phyloP scores from a whole-genome alignment of 1,139 yeast species.

The Arxiozyma heterogenica region DNA sequence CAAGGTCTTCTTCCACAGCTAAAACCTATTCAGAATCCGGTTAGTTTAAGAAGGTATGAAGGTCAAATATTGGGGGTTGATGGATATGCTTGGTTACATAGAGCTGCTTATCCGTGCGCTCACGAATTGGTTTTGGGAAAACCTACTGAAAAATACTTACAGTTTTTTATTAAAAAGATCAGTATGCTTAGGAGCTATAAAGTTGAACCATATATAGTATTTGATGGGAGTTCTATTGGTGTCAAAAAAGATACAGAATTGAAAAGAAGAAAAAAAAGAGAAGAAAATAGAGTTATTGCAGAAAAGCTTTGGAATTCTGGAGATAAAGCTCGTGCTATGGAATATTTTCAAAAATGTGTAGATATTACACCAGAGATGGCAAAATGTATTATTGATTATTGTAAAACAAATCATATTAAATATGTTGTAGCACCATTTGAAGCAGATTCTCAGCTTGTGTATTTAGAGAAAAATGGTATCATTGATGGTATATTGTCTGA shows the following conservation, averaged over 20 bases:
- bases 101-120: constrained; percentile 76
- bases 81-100: constrained; percentile 94
- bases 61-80: constrained; percentile 86
- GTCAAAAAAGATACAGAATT: constrained; percentile 68
- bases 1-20: constrained; percentile 67
- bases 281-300: constrained; percentile 51
- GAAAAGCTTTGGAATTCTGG: constrained; percentile 43
- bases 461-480: constrained; percentile 61
- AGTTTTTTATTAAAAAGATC: constrained; percentile 51
- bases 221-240: constrained; percentile 85
- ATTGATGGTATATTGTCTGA: constrained; percentile 88
- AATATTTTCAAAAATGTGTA: constrained; percentile 67
- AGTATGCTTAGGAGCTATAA: constrained; percentile 59
- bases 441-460: constrained; percentile 96
- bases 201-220: constrained; percentile 78
- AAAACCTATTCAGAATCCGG: constrained; percentile 58
- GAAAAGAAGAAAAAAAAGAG: constrained; percentile 50
- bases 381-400: constrained; percentile 65
- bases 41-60: constrained; percentile 48
- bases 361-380: constrained; percentile 92
- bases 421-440: constrained; percentile 96
- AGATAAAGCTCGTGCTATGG: constrained; percentile 51
- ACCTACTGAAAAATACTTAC: constrained; percentile 60
- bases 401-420: constrained; percentile 49
- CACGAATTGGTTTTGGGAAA: constrained; percentile 64